A percentile compares a stretch with the other conserved stretches of the same genome.
Evolutionary conservation across 768 basidiomycete genomes (phyloP).

Genomic region (Russula dissimulans): DNA sequence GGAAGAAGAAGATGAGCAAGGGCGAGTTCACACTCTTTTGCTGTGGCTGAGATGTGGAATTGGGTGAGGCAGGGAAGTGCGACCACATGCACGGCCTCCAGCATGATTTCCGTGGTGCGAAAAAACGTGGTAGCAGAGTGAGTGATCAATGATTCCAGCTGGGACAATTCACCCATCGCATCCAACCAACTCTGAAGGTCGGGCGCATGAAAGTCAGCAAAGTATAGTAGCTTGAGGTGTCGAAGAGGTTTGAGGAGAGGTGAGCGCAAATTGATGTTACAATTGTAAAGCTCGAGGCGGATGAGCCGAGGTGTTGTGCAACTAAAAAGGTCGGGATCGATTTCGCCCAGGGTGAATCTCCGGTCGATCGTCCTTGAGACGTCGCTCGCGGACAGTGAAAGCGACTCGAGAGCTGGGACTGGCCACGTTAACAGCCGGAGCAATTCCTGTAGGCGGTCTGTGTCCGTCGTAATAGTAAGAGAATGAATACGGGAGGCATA

Average conservation of each 20-base stretch:
- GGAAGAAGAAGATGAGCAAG: slow-evolving; percentile 3
- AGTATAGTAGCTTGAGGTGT: not conserved
- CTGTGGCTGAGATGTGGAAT: not conserved
- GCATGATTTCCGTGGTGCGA: not conserved
- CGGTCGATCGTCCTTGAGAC: not conserved
- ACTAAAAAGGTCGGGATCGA: not conserved
- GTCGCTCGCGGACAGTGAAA: not conserved
- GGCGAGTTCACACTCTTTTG: not conserved
- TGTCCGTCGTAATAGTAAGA: not conserved
- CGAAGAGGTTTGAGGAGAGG: not conserved
- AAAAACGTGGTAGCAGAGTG: not conserved
- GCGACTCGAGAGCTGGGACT: not conserved
- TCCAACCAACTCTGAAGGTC: not conserved
- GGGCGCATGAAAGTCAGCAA: not conserved
- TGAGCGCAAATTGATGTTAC: not conserved
- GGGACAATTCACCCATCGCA: not conserved
- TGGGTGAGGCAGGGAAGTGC: not conserved
- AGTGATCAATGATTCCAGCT: not conserved
- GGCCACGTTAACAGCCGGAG: not conserved
- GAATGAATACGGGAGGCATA: not conserved
- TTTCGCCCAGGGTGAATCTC: too few species aligned
- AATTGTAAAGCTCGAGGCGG: not conserved
- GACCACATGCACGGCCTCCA: not conserved
- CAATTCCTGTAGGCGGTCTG: not conserved
- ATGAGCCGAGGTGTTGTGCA: not conserved